Conservation (phyloP, 306 rosid genomes). For the Prunus mira region DNA sequence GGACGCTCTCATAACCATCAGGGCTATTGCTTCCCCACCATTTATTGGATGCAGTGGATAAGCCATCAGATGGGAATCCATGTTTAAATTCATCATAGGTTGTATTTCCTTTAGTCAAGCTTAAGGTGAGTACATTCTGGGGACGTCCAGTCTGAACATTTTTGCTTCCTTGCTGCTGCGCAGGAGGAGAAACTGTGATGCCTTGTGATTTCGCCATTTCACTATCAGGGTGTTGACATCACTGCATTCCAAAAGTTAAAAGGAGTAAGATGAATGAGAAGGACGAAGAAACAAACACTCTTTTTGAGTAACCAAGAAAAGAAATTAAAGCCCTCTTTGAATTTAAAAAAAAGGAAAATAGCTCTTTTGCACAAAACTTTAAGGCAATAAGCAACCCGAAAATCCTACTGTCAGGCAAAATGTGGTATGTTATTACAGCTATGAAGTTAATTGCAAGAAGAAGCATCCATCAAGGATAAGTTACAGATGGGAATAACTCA, state of each 20-base stretch:
- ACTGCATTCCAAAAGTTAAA: constrained; percentile 33
- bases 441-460: not conserved
- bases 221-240: constrained; percentile 30
- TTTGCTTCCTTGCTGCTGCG: constrained; percentile 53
- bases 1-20: constrained; percentile 17
- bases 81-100: constrained; percentile 64
- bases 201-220: constrained; percentile 56
- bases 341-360: too few relatives aligned
- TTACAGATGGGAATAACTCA: not conserved
- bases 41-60: constrained; percentile 60
- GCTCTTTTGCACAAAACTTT: not conserved
- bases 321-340: not conserved
- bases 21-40: constrained; percentile 78
- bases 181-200: constrained; percentile 26
- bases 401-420: not conserved
- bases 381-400: not conserved
- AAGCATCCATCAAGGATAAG: not conserved
- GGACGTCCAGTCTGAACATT: constrained; percentile 44
- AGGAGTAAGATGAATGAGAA: constrained; percentile 4
- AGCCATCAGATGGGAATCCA: constrained; percentile 76
- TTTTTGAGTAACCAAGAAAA: not conserved
- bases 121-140: constrained; percentile 27
- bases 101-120: constrained; percentile 47
- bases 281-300: not conserved
- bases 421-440: not conserved